Evolutionary conservation across 805 yeast species (phyloP).

Genomic region (Cyberlindnera mississippiensis): DNA sequence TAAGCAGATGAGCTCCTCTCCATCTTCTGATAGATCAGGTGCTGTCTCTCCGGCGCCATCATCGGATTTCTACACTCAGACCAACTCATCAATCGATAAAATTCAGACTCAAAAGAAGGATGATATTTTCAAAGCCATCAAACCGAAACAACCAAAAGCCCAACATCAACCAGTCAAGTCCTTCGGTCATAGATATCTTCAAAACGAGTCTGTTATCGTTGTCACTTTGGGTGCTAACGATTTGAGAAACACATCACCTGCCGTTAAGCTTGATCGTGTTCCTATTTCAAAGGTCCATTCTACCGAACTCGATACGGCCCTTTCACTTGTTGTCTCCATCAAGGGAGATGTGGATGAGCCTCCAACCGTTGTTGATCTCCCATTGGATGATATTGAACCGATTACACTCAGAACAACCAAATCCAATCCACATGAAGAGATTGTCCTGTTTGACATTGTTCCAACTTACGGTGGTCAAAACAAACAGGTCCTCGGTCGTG

Average conservation of each 20-base stretch:
- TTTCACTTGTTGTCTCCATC: slow-evolving; percentile 62
- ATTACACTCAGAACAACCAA: slow-evolving; percentile 62
- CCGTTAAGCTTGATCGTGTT: slow-evolving; percentile 68
- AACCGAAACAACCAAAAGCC: slow-evolving; percentile 18
- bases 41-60: slow-evolving; percentile 9
- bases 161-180: slow-evolving; percentile 60
- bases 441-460: slow-evolving; percentile 77
- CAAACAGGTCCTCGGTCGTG: slow-evolving; percentile 67
- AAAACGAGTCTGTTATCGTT: slow-evolving; percentile 64
- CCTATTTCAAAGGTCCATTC: slow-evolving; percentile 70
- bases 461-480: slow-evolving; percentile 70
- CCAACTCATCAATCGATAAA: slow-evolving; percentile 21
- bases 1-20: slow-evolving; percentile 6
- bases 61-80: slow-evolving; percentile 5
- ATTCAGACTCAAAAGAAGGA: slow-evolving; percentile 11
- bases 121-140: slow-evolving; percentile 20
- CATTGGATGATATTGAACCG: slow-evolving; percentile 75
- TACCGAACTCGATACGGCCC: slow-evolving; percentile 86
- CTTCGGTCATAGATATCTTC: slow-evolving; percentile 76
- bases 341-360: slow-evolving; percentile 31
- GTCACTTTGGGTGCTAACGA: slow-evolving; percentile 88
- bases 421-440: slow-evolving; percentile 46
- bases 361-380: slow-evolving; percentile 68
- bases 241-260: slow-evolving; percentile 50
- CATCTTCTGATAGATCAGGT: slow-evolving; percentile 10